Percentiles rank a stretch among this genome's conserved stretches.
Conservation (phyloP, 2,329 filamentous ascomycete species). For the Neonectria faginata region DNA sequence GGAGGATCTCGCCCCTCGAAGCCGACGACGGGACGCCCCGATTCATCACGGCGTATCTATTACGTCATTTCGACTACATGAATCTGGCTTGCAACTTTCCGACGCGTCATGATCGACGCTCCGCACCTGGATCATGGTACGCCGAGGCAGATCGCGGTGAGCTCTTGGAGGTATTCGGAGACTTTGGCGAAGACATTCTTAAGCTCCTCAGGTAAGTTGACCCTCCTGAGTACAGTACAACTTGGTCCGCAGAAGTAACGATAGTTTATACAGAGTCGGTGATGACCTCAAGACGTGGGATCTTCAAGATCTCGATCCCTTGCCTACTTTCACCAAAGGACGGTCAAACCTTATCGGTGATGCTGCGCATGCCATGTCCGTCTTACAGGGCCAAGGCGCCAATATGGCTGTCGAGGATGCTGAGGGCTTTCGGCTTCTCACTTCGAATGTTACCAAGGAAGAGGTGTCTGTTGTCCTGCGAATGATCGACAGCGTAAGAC, state of each 20-base stretch:
- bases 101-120: neutral
- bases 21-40: constrained; percentile 18
- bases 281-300: constrained; percentile 25
- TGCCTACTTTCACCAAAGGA: constrained; percentile 11
- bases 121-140: constrained; percentile 9
- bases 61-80: constrained; percentile 18
- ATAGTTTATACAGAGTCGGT: neutral
- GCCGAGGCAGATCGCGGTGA: constrained; percentile 16
- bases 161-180: constrained; percentile 15
- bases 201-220: constrained; percentile 10
- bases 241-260: neutral
- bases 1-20: constrained; percentile 14
- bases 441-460: neutral
- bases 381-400: constrained; percentile 17
- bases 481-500: constrained; percentile 13
- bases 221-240: no score
- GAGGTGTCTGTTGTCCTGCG: constrained; percentile 5
- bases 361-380: constrained; percentile 18
- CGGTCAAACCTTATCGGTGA: constrained; percentile 13
- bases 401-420: constrained; percentile 24
- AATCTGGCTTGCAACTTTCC: constrained; percentile 23
- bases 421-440: constrained; percentile 23
- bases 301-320: constrained; percentile 18
- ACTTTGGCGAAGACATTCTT: constrained; percentile 13
- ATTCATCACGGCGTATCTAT: constrained; percentile 20